Base-by-base conservation (phyloP, 495 filamentous ascomycete species). In the Neurospora tetraspora region DNA sequence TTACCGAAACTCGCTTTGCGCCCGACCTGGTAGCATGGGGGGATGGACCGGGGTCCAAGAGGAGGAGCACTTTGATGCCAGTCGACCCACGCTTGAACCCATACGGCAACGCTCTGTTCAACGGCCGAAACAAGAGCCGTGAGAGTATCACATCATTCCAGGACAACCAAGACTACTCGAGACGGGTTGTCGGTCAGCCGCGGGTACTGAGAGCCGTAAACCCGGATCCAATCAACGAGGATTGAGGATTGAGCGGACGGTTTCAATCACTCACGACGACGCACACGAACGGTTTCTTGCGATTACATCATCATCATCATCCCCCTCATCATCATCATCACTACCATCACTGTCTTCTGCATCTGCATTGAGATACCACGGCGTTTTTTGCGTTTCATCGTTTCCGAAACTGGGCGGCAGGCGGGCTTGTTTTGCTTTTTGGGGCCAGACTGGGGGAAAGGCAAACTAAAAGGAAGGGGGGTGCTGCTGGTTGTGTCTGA, bases 1-100 rank as follows among this genome's bases (percentile, higher is more conserved):
- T 80, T 77, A 74, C 78, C 9, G 79, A 83, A 20, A 71, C 73
- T 39, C 75, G 74, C 10, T 74, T 40, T n/a, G 71, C 20, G 5
- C 39, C 18, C 38, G 74, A 68, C 5, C 11, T 43, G 9, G 36
- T 43, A 37, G 69, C 18, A 5, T 40, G 72, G 20, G 61, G 27
- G 27, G 74, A 27, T 14, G 47, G 20, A 11, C 65, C 68, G 27
- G 69, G 31, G 0, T 80, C 39, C 39, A 82, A 81, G 69, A 77
- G 87, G 70, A 78, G 81, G 45, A 89, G 86, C 78, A 80, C 83
- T 34, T 77, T 86, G 31, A 85, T 87, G 83, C 83, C 85, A 1
- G 80, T 87, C 61, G 86, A 89, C 76, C 86, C 86, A n/a, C 81
- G 87, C 65, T 81, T 88, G 75, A 85, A 88, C 71, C 86, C 86